Conservation (phyloP, 192 early-diverging fungal species). For the Dispira simplex region DNA sequence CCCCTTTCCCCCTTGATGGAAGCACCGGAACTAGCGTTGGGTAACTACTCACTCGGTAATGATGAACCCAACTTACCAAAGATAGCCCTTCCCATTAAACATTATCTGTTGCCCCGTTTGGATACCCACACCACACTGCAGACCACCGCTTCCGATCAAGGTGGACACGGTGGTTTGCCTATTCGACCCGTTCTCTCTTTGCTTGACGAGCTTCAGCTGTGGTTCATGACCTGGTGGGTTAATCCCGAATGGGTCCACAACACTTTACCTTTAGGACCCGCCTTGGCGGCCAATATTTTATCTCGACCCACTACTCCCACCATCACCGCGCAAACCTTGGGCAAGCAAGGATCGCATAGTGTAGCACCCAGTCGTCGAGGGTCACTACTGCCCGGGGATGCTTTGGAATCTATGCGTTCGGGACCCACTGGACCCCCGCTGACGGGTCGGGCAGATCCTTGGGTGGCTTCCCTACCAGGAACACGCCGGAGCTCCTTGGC, state of each 20-base stretch:
- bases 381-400: not conserved
- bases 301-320: not conserved
- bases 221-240: constrained; percentile 5
- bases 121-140: not conserved
- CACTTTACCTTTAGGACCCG: not conserved
- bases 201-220: not conserved
- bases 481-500: constrained; percentile 2
- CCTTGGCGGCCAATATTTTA: not conserved
- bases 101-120: not conserved
- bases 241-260: not conserved
- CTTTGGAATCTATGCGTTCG: not conserved
- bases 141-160: not conserved
- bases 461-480: not conserved
- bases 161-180: not conserved
- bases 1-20: too few relatives aligned
- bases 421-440: not conserved
- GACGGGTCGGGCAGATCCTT: not conserved
- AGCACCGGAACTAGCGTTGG: too few relatives aligned
- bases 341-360: too few relatives aligned
- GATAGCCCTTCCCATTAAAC: not conserved
- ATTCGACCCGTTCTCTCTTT: not conserved
- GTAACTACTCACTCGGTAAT: too few relatives aligned
- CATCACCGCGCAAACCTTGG: too few relatives aligned
- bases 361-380: not conserved
- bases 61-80: too few relatives aligned